Percentiles rank a stretch among this genome's conserved stretches.
Evolutionary conservation across 257 asterid genomes (phyloP).

Genomic region (Hygrophila difformis): DNA sequence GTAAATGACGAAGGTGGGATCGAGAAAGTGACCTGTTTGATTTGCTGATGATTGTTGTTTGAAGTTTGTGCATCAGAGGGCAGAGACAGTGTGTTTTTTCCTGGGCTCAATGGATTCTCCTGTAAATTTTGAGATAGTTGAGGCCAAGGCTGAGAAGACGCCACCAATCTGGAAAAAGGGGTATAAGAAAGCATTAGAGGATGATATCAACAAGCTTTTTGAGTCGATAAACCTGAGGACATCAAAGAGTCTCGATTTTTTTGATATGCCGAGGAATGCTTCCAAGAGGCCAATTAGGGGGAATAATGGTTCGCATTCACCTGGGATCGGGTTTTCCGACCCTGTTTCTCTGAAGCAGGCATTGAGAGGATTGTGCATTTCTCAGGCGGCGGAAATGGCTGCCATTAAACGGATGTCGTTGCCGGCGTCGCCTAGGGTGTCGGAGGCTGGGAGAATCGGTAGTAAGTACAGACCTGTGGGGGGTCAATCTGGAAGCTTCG

Average conservation of each 20-base stretch:
- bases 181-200: conserved; percentile 24
- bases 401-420: conserved; percentile 57
- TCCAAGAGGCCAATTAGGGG: conserved; percentile 75
- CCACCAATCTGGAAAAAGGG: conserved; percentile 30
- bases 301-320: conserved; percentile 48
- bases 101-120: conserved; percentile 68
- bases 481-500: conserved; percentile 36
- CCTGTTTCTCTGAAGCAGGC: conserved; percentile 89
- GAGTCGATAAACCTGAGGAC: conserved; percentile 41
- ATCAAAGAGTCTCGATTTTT: conserved; percentile 33
- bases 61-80: too few species aligned
- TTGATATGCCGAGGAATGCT: conserved; percentile 31
- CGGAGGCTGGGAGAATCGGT: conserved; percentile 48
- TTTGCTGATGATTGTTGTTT: too few species aligned
- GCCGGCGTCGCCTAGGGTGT: conserved; percentile 69
- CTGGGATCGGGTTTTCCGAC: conserved; percentile 84
- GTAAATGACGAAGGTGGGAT: too few species aligned
- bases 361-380: conserved; percentile 82
- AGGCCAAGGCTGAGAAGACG: conserved; percentile 35
- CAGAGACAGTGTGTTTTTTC: too few species aligned
- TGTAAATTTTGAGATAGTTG: conserved; percentile 62
- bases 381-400: conserved; percentile 95
- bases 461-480: conserved; percentile 42
- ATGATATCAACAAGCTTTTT: conserved; percentile 46
- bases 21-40: too few species aligned